phyloP scores from a whole-genome alignment of 2,329 filamentous ascomycete genomes.

The Trichocomaceae sp. region DNA sequence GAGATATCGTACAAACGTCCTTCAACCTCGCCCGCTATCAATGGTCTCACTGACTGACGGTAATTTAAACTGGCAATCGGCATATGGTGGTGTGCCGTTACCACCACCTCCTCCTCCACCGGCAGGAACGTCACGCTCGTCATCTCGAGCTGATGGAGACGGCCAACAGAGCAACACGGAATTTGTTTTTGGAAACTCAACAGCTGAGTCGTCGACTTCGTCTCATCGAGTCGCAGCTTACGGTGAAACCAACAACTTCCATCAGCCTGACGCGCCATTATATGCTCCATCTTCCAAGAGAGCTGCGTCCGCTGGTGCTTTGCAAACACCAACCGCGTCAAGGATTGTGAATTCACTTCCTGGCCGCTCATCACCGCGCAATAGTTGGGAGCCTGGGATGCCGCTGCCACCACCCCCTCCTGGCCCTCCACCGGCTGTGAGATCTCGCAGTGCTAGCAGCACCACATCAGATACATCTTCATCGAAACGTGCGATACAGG shows the following conservation, averaged over 20 bases:
- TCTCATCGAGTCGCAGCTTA: conserved; percentile 13
- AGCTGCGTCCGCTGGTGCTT: conserved; percentile 41
- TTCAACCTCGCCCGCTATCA: conserved; percentile 27
- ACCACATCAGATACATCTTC: conserved; percentile 25
- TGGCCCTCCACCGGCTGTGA: conserved; percentile 37
- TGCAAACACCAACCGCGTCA: conserved; percentile 30
- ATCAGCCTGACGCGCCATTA: conserved; percentile 20
- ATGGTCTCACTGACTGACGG: conserved; percentile 24
- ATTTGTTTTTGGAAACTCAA: conserved; percentile 1
- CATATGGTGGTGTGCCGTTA: conserved; percentile 27
- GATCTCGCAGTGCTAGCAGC: conserved; percentile 36
- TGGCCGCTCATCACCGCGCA: conserved; percentile 27
- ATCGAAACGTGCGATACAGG: conserved; percentile 23
- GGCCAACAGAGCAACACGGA: conserved; percentile 18
- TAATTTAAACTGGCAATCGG: conserved; percentile 22
- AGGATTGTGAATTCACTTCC: conserved; percentile 29
- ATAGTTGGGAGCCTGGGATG: conserved; percentile 41
- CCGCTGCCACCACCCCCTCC: conserved; percentile 43
- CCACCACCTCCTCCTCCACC: conserved; percentile 30
- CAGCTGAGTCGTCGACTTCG: conserved; percentile 4
- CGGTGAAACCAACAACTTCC: conserved; percentile 13
- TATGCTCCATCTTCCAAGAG: conserved; percentile 37
- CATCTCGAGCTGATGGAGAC: conserved; percentile 27
- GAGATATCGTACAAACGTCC: conserved; percentile 7
- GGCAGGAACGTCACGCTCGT: conserved; percentile 26